Conservation (phyloP, 2,329 filamentous ascomycete genomes). For the Botryotinia globosa region DNA sequence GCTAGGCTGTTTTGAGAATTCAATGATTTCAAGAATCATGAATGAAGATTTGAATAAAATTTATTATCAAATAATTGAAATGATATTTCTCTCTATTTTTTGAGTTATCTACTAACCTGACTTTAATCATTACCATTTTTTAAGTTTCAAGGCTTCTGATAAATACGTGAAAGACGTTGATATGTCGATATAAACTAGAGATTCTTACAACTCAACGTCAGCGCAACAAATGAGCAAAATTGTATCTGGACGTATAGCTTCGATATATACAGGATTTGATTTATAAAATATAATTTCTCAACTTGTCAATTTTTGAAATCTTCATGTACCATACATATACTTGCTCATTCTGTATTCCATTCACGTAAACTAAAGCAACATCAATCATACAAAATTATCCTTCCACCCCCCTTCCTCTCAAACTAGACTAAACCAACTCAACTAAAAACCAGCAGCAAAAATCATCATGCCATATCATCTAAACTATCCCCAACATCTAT, state of each 20-base stretch:
- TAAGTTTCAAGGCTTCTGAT: neutral
- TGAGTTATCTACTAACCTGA: neutral
- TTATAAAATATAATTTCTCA: neutral
- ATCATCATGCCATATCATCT: neutral
- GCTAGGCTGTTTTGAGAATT: slow-evolving; percentile 11
- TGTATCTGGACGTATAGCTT: neutral
- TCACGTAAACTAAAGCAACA: neutral
- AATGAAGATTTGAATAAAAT: neutral
- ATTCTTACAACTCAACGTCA: neutral
- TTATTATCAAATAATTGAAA: neutral
- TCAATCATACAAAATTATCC: neutral
- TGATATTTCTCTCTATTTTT: neutral
- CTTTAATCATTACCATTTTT: neutral
- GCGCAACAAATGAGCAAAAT: neutral
- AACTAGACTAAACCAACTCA: neutral
- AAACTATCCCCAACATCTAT: neutral
- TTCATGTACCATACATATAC: neutral
- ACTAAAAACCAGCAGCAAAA: neutral
- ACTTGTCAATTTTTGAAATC: neutral
- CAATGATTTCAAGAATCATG: neutral
- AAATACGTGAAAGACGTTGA: too few relatives aligned
- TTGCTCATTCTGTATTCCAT: neutral
- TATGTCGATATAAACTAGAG: neutral
- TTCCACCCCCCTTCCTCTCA: neutral
- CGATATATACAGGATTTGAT: neutral